phyloP scores from a whole-genome alignment of 1,284 basidiomycete genomes.

The Leccinum holopus region DNA sequence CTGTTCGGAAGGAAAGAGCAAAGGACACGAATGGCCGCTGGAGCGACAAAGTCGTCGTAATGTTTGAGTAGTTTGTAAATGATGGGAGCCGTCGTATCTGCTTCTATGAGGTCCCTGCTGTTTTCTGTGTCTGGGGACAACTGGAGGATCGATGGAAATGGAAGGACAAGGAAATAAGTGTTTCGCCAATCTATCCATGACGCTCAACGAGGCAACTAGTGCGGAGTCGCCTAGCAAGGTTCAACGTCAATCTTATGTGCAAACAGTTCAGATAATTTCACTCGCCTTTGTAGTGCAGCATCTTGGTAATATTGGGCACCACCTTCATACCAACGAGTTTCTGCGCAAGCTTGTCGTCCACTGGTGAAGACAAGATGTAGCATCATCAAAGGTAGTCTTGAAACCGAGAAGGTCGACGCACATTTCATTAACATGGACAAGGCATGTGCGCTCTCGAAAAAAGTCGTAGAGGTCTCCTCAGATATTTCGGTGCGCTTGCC shows the following conservation, averaged over 20 bases:
- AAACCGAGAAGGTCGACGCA: conserved; percentile 5
- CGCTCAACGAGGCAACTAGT: conserved; percentile 22
- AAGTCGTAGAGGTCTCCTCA: conserved; percentile 19
- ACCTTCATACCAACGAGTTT: conserved; percentile 15
- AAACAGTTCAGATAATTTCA: not conserved
- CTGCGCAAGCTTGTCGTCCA: conserved; percentile 10
- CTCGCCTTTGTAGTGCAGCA: conserved; percentile 19
- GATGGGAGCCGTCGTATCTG: conserved; percentile 4
- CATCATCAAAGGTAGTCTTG: not conserved
- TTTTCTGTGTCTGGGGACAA: conserved; percentile 1
- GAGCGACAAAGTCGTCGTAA: conserved; percentile 30
- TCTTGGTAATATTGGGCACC: conserved; percentile 21
- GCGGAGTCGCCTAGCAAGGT: conserved; percentile 15
- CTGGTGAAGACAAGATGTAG: conserved; percentile 9
- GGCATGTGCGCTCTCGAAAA: conserved; percentile 31
- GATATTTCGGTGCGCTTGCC: conserved; percentile 3
- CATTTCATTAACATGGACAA: conserved; percentile 24
- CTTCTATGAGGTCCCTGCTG: conserved; percentile 10
- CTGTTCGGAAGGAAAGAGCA: conserved; percentile 27
- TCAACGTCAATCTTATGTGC: not conserved
- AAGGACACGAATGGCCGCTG: conserved; percentile 27
- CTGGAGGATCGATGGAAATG: not conserved
- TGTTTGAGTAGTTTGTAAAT: conserved; percentile 22
- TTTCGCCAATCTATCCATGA: conserved; percentile 22
- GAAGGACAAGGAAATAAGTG: not conserved